Evolutionary conservation across 495 filamentous ascomycete genomes (phyloP).

Genomic region (Lophiostoma macrostomum): DNA sequence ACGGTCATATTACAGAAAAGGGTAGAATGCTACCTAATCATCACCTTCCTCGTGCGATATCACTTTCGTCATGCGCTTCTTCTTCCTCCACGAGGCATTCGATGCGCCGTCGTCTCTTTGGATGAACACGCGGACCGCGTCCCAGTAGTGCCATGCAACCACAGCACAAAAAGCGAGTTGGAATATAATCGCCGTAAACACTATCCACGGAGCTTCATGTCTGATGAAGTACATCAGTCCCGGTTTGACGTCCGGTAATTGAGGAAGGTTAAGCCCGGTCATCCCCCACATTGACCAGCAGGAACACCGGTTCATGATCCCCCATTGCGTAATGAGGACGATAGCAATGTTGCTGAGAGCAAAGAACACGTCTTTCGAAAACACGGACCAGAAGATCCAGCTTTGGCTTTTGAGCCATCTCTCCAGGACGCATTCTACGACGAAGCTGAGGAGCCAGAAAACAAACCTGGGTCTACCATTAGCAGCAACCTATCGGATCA

Average conservation of each 20-base stretch:
- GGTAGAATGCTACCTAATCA: no score
- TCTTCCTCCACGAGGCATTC: constrained; percentile 4
- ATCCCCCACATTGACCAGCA: constrained; percentile 10
- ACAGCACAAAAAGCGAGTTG: constrained; percentile 11
- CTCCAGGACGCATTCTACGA: constrained; percentile 5
- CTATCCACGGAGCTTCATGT: constrained; percentile 3
- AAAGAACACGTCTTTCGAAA: constrained; percentile 15
- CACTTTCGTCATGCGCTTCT: background rate
- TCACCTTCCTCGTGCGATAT: no score
- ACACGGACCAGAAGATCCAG: constrained; percentile 9
- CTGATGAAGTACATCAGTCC: constrained; percentile 12
- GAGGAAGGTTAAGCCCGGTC: constrained; percentile 3
- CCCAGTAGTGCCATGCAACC: constrained; percentile 7
- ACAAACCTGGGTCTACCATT: constrained; percentile 4
- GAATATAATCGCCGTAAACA: constrained; percentile 13
- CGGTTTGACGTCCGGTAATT: background rate
- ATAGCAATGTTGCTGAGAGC: constrained; percentile 1
- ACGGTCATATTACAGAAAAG: no score
- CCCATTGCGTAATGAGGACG: constrained; percentile 11
- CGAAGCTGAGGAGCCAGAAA: constrained; percentile 14
- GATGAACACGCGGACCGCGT: constrained; percentile 14
- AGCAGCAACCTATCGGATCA: background rate
- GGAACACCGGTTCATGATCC: constrained; percentile 13
- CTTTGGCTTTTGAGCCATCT: background rate
- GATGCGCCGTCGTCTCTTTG: constrained; percentile 16